These are phyloP conservation scores for Neofusicoccum laricinum DNA, from an alignment of 2,329 filamentous ascomycete species.

Conservation along the genomic window DNA sequence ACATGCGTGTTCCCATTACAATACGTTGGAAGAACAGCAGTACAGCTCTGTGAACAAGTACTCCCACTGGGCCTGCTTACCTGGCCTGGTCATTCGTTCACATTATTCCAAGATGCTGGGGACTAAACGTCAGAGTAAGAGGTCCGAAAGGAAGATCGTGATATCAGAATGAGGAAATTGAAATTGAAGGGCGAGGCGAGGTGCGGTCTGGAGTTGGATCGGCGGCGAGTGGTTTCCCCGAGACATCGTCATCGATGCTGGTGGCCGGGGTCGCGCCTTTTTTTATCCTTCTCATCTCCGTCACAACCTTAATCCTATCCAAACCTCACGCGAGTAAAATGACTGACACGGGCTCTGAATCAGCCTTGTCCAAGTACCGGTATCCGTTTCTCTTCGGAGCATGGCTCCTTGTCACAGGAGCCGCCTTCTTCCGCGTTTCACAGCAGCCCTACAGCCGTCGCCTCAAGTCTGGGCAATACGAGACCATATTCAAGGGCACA, in stretches of 20 bases:
- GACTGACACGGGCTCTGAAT: not conserved
- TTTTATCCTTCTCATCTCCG: not conserved
- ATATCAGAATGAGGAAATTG: not conserved
- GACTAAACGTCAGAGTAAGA: no score
- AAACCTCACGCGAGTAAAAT: not conserved
- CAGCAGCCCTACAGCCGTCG: constrained; percentile 33
- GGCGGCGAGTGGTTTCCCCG: not conserved
- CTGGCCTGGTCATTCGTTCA: no score
- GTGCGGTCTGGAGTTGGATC: not conserved
- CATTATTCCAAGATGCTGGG: no score
- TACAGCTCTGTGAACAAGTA: no score
- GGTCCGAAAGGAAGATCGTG: no score
- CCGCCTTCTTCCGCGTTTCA: constrained; percentile 32
- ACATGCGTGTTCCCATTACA: no score
- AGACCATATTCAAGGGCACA: constrained; percentile 37
- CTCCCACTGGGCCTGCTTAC: no score
- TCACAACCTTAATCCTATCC: constrained; percentile 7
- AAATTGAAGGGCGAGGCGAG: not conserved
- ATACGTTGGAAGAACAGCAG: no score
- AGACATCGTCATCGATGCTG: not conserved
- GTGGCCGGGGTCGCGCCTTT: not conserved
- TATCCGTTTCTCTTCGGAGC: constrained; percentile 30
- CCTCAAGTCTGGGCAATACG: constrained; percentile 36
- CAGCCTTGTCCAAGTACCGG: constrained; percentile 22
- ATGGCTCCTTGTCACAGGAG: constrained; percentile 25